phyloP scores from a whole-genome alignment of 805 yeast species.

The Alloascoidea hylecoeti region DNA sequence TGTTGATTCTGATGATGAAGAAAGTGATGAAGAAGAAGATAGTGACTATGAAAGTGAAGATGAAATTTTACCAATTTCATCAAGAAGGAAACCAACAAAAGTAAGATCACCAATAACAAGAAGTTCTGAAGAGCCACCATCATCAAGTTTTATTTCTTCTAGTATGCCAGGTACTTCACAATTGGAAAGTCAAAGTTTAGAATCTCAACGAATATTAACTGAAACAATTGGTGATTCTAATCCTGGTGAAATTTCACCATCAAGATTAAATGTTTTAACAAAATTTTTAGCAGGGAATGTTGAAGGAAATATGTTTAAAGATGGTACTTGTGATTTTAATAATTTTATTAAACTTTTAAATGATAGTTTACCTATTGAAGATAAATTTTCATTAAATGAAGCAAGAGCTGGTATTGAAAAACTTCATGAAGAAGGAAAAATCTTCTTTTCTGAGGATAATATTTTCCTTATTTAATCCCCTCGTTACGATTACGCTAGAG shows the following conservation, averaged over 20 bases:
- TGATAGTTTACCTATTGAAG: slow-evolving; percentile 24
- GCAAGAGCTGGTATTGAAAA: slow-evolving; percentile 20
- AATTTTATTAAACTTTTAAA: slow-evolving; percentile 27
- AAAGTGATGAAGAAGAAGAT: slow-evolving; percentile 31
- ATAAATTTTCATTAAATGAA: slow-evolving; percentile 20
- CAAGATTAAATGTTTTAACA: slow-evolving; percentile 32
- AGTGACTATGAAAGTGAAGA: slow-evolving; percentile 27
- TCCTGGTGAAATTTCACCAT: slow-evolving; percentile 25
- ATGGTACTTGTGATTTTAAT: slow-evolving; percentile 26
- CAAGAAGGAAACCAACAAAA: slow-evolving; percentile 28
- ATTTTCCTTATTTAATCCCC: slow-evolving; percentile 16
- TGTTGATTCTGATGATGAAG: slow-evolving; percentile 17
- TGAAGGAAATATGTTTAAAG: slow-evolving; percentile 27
- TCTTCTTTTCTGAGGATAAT: slow-evolving; percentile 19
- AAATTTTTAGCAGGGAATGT: slow-evolving; percentile 31
- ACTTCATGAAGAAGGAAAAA: slow-evolving; percentile 20
- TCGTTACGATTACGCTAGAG: too few relatives aligned
- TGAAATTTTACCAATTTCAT: slow-evolving; percentile 42
- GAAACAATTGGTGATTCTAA: slow-evolving; percentile 9
- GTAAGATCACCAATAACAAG: slow-evolving; percentile 8
- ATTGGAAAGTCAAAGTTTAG: slow-evolving; percentile 8
- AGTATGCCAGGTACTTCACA: slow-evolving; percentile 7
- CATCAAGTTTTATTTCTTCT: slow-evolving; percentile 6
- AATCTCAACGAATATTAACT: slow-evolving; percentile 3
- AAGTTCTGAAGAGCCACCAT: slow-evolving; percentile 5